Evolutionary conservation across 1,284 basidiomycete genomes (phyloP).

Genomic region (Ustilago hordei): DNA sequence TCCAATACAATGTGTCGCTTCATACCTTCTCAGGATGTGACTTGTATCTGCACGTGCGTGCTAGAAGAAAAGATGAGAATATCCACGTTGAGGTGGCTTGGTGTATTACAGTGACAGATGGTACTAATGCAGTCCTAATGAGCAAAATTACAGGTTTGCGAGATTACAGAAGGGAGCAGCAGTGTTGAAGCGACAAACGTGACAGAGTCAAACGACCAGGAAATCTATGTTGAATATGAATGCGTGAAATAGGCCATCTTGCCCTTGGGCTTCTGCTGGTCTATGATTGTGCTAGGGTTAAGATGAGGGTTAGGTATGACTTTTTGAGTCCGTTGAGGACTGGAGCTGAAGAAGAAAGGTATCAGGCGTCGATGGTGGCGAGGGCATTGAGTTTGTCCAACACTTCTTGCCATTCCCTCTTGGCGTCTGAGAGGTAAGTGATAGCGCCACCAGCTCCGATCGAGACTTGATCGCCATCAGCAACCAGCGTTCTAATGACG

Average conservation of each 20-base stretch:
- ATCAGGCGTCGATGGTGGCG: slow-evolving; percentile 35
- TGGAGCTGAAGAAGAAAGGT: not conserved
- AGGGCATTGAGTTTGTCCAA: slow-evolving; percentile 75
- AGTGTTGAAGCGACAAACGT: slow-evolving; percentile 4
- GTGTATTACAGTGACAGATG: not conserved
- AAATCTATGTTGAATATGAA: slow-evolving; percentile 5
- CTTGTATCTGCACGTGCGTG: not conserved
- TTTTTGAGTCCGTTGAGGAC: slow-evolving; percentile 19
- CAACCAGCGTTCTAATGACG: slow-evolving; percentile 92
- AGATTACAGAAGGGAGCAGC: not conserved
- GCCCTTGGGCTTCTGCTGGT: not conserved
- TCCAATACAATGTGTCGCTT: not conserved
- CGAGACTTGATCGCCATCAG: slow-evolving; percentile 74
- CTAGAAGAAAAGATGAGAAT: no score
- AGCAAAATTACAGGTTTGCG: not conserved
- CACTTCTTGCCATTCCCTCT: slow-evolving; percentile 95
- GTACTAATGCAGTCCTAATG: not conserved
- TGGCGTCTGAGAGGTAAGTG: slow-evolving; percentile 87
- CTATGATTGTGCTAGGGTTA: not conserved
- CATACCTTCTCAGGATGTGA: not conserved
- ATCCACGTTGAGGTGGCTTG: slow-evolving; percentile 2
- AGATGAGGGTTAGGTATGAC: not conserved
- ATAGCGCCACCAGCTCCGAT: slow-evolving; percentile 95
- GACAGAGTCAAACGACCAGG: not conserved
- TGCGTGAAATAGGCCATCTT: not conserved